Base-by-base conservation (phyloP, 306 rosid species). In the Luffa acutangula region DNA sequence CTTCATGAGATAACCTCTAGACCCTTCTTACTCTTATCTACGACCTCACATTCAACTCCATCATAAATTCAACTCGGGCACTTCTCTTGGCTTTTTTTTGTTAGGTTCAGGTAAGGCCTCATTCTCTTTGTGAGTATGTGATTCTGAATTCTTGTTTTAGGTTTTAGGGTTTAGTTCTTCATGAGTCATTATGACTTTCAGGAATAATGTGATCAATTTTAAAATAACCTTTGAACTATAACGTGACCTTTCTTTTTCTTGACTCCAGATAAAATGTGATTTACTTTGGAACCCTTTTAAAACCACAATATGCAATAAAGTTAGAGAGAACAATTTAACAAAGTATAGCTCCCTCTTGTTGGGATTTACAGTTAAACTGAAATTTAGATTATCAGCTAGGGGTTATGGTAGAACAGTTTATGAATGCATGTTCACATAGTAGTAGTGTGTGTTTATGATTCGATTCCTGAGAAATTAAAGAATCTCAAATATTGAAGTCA, bases 41-140 rank as follows among this genome's bases (percentile, higher is more conserved):
- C 31, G 31, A 25, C 31, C 31, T 25, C 31, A 25, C 31, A 25
- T 25, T 25, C 31, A 25, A 25, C 31, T 25, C 31, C 31, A 25
- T 25, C 31, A 70, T 92, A 36, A 90, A 87, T 76, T 90, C 97
- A 11, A 87, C 93, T 0, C 91, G 97, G 58, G 54, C 85, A 6
- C 97, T 92, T 82, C 90, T 92, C 79, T 83, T 90, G 60, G 89
- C 95, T 49, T 92, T 92, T 25, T 25, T 91, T 84, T 92, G 86
- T 75, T 92, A 9, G 97, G 97, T 79, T 81, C 97, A 83, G 93
- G 97, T 92, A 82, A 42, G 6, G 56, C 59, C 33, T 10, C 4
- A 31, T 41, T 71, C 37, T 41, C 48, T 65, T 65, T 65, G 21
- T 25, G 31, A 25, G 31, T 25, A 25, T 25, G 31, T 25, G 31